Conservation (phyloP, 805 yeast species). For the Lachancea lanzarotensis region DNA sequence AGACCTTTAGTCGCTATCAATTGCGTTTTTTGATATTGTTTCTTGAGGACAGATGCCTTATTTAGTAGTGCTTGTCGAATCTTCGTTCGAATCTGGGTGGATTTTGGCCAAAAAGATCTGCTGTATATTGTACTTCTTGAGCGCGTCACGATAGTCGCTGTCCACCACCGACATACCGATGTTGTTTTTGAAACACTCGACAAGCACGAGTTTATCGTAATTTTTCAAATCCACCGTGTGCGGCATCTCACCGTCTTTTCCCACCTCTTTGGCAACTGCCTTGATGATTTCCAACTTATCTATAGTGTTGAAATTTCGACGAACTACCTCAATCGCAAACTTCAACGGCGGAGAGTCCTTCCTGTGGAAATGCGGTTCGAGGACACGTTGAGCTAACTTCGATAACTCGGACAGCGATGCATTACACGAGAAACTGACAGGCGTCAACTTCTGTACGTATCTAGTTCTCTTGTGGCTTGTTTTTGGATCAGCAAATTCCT, state of each 20-base stretch:
- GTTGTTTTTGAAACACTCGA: conserved; percentile 84
- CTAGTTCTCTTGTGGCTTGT: conserved; percentile 49
- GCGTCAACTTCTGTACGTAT: conserved; percentile 73
- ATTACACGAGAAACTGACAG: conserved; percentile 67
- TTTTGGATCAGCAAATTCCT: conserved; percentile 46
- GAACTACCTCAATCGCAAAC: conserved; percentile 77
- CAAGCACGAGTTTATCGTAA: conserved; percentile 70
- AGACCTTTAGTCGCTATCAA: no score
- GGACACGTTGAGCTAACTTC: conserved; percentile 51
- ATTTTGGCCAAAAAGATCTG: conserved; percentile 55
- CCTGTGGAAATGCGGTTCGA: conserved; percentile 62
- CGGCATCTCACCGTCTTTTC: conserved; percentile 47
- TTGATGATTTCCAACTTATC: conserved; percentile 68
- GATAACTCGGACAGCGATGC: conserved; percentile 64
- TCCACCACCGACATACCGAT: conserved; percentile 82
- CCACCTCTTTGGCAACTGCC: conserved; percentile 64
- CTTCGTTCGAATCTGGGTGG: conserved; percentile 6
- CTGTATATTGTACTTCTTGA: conserved; percentile 70
- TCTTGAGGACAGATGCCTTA: no score
- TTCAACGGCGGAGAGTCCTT: conserved; percentile 32
- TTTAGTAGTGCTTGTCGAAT: no score
- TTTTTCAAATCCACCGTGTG: conserved; percentile 76
- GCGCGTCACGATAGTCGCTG: conserved; percentile 44
- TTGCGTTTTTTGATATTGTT: no score
- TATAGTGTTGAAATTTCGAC: conserved; percentile 70